Base-by-base conservation (phyloP, 2,329 filamentous ascomycete genomes). In the Botrytis medusae region DNA sequence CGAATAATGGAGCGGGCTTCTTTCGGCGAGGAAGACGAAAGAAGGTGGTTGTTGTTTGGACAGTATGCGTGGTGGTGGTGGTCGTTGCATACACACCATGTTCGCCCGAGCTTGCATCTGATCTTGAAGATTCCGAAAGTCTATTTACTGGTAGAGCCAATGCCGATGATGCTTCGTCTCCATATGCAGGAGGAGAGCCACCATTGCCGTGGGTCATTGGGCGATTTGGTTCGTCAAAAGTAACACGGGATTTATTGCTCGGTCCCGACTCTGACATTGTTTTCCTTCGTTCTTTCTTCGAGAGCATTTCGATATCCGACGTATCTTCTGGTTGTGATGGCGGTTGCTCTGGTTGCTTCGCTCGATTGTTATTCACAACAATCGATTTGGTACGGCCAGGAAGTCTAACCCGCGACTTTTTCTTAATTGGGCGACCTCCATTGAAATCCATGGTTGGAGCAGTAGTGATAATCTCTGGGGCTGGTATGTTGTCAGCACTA, bases 81-180 rank as follows among this genome's bases (percentile, higher is more conserved):
- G 84, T 87, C 76, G 84, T 87, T 67, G 86, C 87, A 82, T 88
- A 88, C 68, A 89, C 84, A 59, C 85, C 85, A 77, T 87, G 87
- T 78, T 95, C 91, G 60, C 87, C 89, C 25, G 91, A 93, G 83
- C 93, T 97, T 62, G 89, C 92, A 81, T 98, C 95, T 42, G 95
- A 98, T 77, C 93, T 89, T 2, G 94, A 97, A 2, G 95, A 98
- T 79, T 98, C 95, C 8, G 93, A 96, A 42, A 92, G 84, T 59
- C 93, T 86, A 75, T 88, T 87, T 44, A 89, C 84, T 18, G 91
- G 89, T 32, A 92, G 85, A 12, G 90, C 89, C 74, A 93, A 84
- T 4, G 89, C 86, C 22, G 89, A 88, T 73, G 86, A 86, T 40
- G 85, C 84, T 75, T 92, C 89, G 75, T 91, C 89, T 63, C 87